A percentile compares a stretch with the other conserved stretches of the same genome.
These are phyloP conservation scores for Knoxdaviesia capensis DNA, from an alignment of 2,329 filamentous ascomycete species.

Conservation along the genomic window DNA sequence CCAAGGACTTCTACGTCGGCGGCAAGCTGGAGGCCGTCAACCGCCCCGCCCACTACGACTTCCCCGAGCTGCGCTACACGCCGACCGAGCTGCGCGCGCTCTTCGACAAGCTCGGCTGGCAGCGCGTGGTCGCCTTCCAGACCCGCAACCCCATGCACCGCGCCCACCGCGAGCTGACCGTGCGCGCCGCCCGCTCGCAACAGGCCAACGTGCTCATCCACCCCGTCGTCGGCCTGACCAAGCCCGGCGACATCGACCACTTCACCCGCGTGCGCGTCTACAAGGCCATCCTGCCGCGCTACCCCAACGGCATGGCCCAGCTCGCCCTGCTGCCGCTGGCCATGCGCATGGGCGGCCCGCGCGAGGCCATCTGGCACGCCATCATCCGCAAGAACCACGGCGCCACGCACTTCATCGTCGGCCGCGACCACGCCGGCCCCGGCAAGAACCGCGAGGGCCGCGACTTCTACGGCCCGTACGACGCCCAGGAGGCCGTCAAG, in stretches of 20 bases:
- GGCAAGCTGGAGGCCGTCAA: constrained; percentile 93
- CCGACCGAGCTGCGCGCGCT: constrained; percentile 86
- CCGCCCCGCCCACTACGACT: constrained; percentile 95
- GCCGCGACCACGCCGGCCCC: constrained; percentile 91
- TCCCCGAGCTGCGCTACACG: constrained; percentile 88
- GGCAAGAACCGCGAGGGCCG: constrained; percentile 95
- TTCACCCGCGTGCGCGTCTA: constrained; percentile 98
- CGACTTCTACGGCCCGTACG: constrained; percentile 96
- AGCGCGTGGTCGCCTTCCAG: constrained; percentile 95
- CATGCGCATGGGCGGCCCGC: constrained; percentile 97
- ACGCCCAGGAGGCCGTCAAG: constrained; percentile 89
- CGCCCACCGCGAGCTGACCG: constrained; percentile 91
- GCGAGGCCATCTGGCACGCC: constrained; percentile 98
- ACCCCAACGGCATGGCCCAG: constrained; percentile 98
- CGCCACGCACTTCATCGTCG: constrained; percentile 97
- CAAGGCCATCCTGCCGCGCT: constrained; percentile 86
- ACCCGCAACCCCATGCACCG: constrained; percentile 99
- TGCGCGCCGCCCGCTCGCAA: constrained; percentile 84
- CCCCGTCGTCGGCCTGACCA: constrained; percentile 93
- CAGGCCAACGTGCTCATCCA: constrained; percentile 98
- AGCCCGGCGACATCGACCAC: constrained; percentile 98
- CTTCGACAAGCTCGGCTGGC: constrained; percentile 99
- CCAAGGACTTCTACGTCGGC: constrained; percentile 79
- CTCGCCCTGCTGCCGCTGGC: constrained; percentile 85
- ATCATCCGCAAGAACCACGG: constrained; percentile 99